Percentiles rank a stretch among this genome's conserved stretches.
Conservation (phyloP, 2,329 filamentous ascomycete genomes). For the Paecilomyces sp. region DNA sequence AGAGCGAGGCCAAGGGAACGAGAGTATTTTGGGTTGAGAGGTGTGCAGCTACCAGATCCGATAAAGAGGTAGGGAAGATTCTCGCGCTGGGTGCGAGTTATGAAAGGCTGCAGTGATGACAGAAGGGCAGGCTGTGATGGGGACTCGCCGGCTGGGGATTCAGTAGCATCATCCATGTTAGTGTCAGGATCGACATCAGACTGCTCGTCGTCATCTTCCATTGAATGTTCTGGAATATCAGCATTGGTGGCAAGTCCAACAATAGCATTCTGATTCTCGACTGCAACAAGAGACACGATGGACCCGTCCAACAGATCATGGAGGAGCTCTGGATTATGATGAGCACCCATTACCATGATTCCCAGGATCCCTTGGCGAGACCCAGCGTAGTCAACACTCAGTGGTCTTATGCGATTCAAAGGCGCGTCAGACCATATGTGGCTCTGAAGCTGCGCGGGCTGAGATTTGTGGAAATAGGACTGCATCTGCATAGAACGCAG, state of each 20-base stretch:
- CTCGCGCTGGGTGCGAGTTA: constrained; percentile 36
- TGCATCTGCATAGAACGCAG: constrained; percentile 53
- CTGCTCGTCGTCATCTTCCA: constrained; percentile 6
- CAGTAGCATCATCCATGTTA: constrained; percentile 12
- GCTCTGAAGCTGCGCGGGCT: constrained; percentile 16
- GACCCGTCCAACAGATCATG: constrained; percentile 47
- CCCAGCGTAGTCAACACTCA: constrained; percentile 44
- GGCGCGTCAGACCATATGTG: constrained; percentile 41
- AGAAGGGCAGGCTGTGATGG: constrained; percentile 1
- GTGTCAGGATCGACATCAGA: constrained; percentile 10
- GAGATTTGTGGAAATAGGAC: constrained; percentile 51
- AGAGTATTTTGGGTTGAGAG: constrained; percentile 41
- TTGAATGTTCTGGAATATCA: neutral
- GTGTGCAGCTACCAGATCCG: constrained; percentile 32
- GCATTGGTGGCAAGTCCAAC: constrained; percentile 6
- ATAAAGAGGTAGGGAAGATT: constrained; percentile 46
- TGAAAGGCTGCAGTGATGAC: constrained; percentile 9
- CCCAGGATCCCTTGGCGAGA: constrained; percentile 39
- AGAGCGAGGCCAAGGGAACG: constrained; percentile 45
- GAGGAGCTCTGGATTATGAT: constrained; percentile 41
- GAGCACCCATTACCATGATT: constrained; percentile 46
- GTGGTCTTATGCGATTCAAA: constrained; percentile 39
- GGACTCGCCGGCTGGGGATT: neutral
- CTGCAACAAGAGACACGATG: constrained; percentile 46
- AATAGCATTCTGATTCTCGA: constrained; percentile 34